A percentile compares a stretch with the other conserved stretches of the same genome.
Evolutionary conservation across 2,329 filamentous ascomycete genomes (phyloP).

Genomic region (Xylariaceae sp.): DNA sequence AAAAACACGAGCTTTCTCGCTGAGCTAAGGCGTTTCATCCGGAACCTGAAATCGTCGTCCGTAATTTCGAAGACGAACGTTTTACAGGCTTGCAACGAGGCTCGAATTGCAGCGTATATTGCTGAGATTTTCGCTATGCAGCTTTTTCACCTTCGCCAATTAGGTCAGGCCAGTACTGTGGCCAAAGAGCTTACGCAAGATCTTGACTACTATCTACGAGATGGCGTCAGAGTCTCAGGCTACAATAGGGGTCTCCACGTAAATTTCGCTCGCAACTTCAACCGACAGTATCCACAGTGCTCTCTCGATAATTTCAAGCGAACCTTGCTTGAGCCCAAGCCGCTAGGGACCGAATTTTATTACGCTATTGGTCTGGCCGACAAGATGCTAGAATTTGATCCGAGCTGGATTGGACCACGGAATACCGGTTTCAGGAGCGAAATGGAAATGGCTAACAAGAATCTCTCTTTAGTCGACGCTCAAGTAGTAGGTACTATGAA

Average conservation of each 20-base stretch:
- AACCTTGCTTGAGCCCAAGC: slow-evolving; percentile 59
- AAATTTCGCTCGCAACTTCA: slow-evolving; percentile 82
- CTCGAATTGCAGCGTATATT: slow-evolving; percentile 72
- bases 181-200: slow-evolving; percentile 69
- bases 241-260: slow-evolving; percentile 86
- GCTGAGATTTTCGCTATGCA: slow-evolving; percentile 89
- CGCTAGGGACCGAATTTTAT: slow-evolving; percentile 73
- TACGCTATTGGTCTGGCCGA: slow-evolving; percentile 76
- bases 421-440: slow-evolving; percentile 76
- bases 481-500: slow-evolving; percentile 67
- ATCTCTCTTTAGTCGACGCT: slow-evolving; percentile 86
- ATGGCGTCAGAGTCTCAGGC: slow-evolving; percentile 70
- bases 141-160: slow-evolving; percentile 78
- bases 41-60: slow-evolving; percentile 49
- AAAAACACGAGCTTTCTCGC: slow-evolving; percentile 70
- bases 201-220: slow-evolving; percentile 73
- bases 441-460: slow-evolving; percentile 81
- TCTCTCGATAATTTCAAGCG: slow-evolving; percentile 76
- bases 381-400: slow-evolving; percentile 71
- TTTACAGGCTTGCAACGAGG: slow-evolving; percentile 56
- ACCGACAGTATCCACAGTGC: slow-evolving; percentile 68
- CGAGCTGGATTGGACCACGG: slow-evolving; percentile 67
- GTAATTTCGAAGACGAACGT: slow-evolving; percentile 52
- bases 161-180: slow-evolving; percentile 60
- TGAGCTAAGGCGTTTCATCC: slow-evolving; percentile 67